Evolutionary conservation across 164 flowering plant species (phyloP).

Genomic region (Stephania japonica): DNA sequence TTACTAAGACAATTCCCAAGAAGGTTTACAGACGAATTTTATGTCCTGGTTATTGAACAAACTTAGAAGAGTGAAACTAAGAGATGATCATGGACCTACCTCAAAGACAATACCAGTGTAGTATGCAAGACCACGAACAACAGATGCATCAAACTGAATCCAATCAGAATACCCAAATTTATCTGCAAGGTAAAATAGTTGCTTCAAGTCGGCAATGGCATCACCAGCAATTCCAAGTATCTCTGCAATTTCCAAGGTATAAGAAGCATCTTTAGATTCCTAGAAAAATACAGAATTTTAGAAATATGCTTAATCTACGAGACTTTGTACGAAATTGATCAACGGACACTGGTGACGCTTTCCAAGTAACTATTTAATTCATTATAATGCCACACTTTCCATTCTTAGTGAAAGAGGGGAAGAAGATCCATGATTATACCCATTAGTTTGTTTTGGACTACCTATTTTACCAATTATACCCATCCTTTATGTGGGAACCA

Average conservation of each 20-base stretch:
- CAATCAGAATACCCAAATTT: slow-evolving; percentile 89
- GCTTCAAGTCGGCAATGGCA: slow-evolving; percentile 70
- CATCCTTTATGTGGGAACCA: too few relatives aligned
- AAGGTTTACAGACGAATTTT: background rate
- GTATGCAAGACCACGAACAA: slow-evolving; percentile 95
- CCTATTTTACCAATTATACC: too few relatives aligned
- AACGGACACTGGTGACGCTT: too few relatives aligned
- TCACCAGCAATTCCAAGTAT: slow-evolving; percentile 64
- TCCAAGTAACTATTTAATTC: background rate
- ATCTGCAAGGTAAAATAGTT: slow-evolving; percentile 78
- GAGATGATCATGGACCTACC: slow-evolving; percentile 36
- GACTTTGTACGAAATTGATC: background rate
- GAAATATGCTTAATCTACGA: background rate
- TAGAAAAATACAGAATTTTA: background rate
- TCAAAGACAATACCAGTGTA: slow-evolving; percentile 96
- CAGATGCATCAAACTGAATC: slow-evolving; percentile 96
- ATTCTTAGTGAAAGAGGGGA: too few relatives aligned
- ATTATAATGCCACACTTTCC: too few relatives aligned
- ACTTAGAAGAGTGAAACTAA: background rate
- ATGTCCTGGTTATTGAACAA: background rate
- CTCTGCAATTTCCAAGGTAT: slow-evolving; percentile 32
- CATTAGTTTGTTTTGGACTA: too few relatives aligned
- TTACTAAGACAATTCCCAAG: background rate
- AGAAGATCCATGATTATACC: too few relatives aligned
- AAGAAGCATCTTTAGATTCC: background rate